These are phyloP conservation scores for Amyloporia xantha DNA, from an alignment of 768 basidiomycete genomes.

Conservation along the genomic window DNA sequence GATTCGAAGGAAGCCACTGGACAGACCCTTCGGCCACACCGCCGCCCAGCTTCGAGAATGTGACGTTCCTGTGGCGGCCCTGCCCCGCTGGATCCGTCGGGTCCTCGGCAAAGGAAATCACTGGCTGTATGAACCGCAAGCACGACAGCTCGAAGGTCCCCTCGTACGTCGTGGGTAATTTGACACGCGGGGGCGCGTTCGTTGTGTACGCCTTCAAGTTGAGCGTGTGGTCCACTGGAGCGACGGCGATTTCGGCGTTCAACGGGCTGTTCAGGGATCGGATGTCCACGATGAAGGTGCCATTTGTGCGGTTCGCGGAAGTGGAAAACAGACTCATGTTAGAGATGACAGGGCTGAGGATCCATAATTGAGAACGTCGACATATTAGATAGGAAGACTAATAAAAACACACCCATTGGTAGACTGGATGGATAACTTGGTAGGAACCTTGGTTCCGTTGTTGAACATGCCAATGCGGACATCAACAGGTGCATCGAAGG, in stretches of 20 bases:
- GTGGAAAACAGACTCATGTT: no score
- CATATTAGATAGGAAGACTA: neutral
- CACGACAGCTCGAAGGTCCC: constrained; percentile 29
- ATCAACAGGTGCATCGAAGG: constrained; percentile 30
- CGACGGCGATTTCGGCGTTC: constrained; percentile 23
- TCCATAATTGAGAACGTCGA: neutral
- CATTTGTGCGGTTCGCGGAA: constrained; percentile 14
- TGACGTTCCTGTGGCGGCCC: no score
- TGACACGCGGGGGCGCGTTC: constrained; percentile 29
- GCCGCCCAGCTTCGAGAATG: no score
- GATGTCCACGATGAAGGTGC: constrained; percentile 27
- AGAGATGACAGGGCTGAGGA: constrained; percentile 13
- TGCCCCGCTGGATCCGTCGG: no score
- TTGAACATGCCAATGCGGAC: constrained; percentile 31
- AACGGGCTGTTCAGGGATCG: constrained; percentile 29
- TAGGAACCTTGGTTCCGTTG: constrained; percentile 18
- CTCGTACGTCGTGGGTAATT: constrained; percentile 32
- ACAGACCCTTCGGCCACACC: no score
- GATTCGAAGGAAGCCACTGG: no score
- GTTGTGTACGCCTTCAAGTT: constrained; percentile 23
- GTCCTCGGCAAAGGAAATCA: no score
- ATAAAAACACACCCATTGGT: constrained; percentile 38
- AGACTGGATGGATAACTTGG: constrained; percentile 31
- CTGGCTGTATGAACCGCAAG: constrained; percentile 4
- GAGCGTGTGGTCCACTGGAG: constrained; percentile 31